phyloP scores from a whole-genome alignment of 2,329 filamentous ascomycete species.

The Albophoma yamanashiensis region DNA sequence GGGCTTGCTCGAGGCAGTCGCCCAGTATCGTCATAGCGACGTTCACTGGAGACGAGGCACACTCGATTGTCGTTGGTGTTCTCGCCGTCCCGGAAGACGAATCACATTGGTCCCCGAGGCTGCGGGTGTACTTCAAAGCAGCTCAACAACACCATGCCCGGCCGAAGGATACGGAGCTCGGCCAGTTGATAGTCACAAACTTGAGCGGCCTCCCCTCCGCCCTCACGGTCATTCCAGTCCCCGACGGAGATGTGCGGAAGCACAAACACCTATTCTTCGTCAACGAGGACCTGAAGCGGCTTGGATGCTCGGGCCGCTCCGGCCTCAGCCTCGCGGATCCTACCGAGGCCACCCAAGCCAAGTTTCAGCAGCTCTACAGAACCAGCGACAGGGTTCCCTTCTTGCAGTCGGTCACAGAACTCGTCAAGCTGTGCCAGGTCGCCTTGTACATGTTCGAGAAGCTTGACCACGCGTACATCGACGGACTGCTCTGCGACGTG shows the following conservation, averaged over 20 bases:
- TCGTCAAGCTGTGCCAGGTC: constrained; percentile 85
- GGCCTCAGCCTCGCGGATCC: constrained; percentile 73
- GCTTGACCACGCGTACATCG: constrained; percentile 77
- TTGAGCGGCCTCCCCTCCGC: constrained; percentile 85
- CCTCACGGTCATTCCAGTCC: constrained; percentile 82
- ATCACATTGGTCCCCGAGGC: constrained; percentile 63
- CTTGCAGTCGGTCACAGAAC: constrained; percentile 68
- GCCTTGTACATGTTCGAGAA: constrained; percentile 82
- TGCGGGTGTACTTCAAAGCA: constrained; percentile 78
- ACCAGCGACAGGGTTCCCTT: constrained; percentile 75
- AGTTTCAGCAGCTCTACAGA: constrained; percentile 85
- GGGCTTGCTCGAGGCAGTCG: constrained; percentile 84
- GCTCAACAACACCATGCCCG: constrained; percentile 78
- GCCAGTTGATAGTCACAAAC: constrained; percentile 88
- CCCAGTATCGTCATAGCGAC: constrained; percentile 88
- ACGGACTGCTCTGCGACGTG: constrained; percentile 85
- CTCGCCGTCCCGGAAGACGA: constrained; percentile 76
- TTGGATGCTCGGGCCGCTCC: constrained; percentile 84
- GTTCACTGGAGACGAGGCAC: constrained; percentile 77
- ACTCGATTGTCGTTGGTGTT: constrained; percentile 69
- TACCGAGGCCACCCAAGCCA: constrained; percentile 71
- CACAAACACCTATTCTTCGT: constrained; percentile 81
- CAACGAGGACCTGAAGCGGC: constrained; percentile 84
- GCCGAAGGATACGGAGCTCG: constrained; percentile 69
- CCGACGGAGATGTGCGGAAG: constrained; percentile 72